Conservation (phyloP, 2,329 filamentous ascomycete species). For the Fusarium acutatum region DNA sequence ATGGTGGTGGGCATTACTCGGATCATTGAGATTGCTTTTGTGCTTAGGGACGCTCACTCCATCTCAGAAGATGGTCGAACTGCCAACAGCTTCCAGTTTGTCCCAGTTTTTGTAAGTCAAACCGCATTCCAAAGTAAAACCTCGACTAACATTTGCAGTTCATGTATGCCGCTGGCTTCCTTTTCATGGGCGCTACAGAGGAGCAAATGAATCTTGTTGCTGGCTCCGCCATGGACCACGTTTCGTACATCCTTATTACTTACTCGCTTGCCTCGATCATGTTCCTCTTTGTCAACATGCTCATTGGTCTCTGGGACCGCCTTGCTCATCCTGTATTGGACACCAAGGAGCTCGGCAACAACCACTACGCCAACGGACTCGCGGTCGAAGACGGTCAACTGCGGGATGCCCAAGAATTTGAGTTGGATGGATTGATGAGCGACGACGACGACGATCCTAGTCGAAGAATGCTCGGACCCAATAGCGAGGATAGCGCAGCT, state of each 20-base stretch:
- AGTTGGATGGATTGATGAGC: constrained; percentile 88
- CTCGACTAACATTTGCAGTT: constrained; percentile 62
- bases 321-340: constrained; percentile 50
- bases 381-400: constrained; percentile 64
- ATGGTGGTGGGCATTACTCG: constrained; percentile 88
- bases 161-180: constrained; percentile 89
- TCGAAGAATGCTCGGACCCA: constrained; percentile 45
- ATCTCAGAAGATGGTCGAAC: constrained; percentile 73
- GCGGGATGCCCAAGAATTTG: constrained; percentile 89
- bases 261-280: constrained; percentile 90
- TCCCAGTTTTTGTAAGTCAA: constrained; percentile 66
- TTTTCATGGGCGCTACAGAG: constrained; percentile 98
- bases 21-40: constrained; percentile 90
- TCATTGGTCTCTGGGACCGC: constrained; percentile 84
- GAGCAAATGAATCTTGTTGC: constrained; percentile 89
- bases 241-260: constrained; percentile 90
- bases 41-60: constrained; percentile 76
- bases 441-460: constrained; percentile 79
- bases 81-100: constrained; percentile 68
- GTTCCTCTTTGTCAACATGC: constrained; percentile 90
- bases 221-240: constrained; percentile 80
- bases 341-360: constrained; percentile 50
- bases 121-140: not conserved
- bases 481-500: constrained; percentile 39
- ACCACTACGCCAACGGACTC: constrained; percentile 47